Evolutionary conservation across 257 asterid species (phyloP), one percentile per base, ranked within the genome.

Genomic region (Penstemon newberryi): DNA sequence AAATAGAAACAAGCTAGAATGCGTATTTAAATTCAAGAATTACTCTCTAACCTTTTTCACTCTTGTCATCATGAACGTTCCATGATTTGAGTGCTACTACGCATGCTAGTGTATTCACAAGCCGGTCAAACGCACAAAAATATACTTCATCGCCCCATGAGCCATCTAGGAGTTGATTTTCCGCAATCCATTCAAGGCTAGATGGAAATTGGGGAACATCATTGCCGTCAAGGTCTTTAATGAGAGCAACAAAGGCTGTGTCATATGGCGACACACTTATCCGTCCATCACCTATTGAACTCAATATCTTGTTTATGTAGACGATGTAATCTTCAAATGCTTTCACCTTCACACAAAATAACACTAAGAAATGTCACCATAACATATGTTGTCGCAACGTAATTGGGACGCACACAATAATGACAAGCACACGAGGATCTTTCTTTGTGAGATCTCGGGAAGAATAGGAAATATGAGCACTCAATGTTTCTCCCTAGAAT

Each of bases 231-330:
- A n/a, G 8, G 33, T 71, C 67, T 12, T 61, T 39, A 2, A 81
- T 70, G 0, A 84, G 73, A 7, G 77, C 77, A 33, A 80, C 79
- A 82, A 83, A 83, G 4, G 88, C 85, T 0, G 86, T 83, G 70
- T 84, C 89, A 36, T 84, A 84, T 0, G 89, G 72, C 0, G 89
- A 81, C 50, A 81, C 76, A 36, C 76, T 81, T 69, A 80, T 74
- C 9, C 82, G 75, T 9, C 89, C 89, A 8, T 84, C 86, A 0
- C 56, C 84, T 4, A 79, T 52, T 2, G 69, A 52, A 8, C 45
- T 67, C 69, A 81, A 15, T 53, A 71, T 49, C 63, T 13, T 6
- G 46, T 59, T 69, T 3, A 78, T 74, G 40, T 75, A 18, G 4
- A 18, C 57, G 3, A 82, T 15, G 2, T 5, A 11, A 5, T 65